Evolutionary conservation across 345 rosid genomes (phyloP), one percentile per base, ranked within the genome.

Genomic region (Salix arbutifolia): DNA sequence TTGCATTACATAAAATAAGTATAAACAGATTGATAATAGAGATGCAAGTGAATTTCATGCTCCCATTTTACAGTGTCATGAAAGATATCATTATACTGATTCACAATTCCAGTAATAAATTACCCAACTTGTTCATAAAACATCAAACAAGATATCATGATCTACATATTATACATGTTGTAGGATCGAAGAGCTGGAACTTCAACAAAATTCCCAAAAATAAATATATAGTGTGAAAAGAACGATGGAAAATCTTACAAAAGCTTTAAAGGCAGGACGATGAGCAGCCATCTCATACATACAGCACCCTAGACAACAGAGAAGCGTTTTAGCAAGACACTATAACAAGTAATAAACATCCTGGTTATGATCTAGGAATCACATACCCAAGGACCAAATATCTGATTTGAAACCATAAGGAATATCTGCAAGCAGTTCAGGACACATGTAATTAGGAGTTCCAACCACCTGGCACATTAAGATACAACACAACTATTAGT

Each of bases 371-470:
- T 58, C 44, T 19, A 40, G 64, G 46, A 72, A 69, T 16, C 30
- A 81, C 81, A 73, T 87, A 96, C 99, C 99, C 72, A 96, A 84
- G 67, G 99, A 96, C 99, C 99, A 96, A 82, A 96, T 96, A 79
- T 96, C 99, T 61, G 98, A 96, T 84, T 96, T 96, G 78, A 93
- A 96, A 78, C 99, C 99, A 82, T 96, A 96, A 65, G 99, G 98
- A 76, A 96, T 96, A 83, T 93, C 99, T 35, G 98, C 92, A 81
- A 93, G 98, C 74, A 96, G 87, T 80, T 96, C 99, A 21, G 99
- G 99, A 82, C 99, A 96, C 98, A 96, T 96, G 86, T 93, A 96
- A 83, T 96, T 96, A 71, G 98, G 99, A 82, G 99, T 96, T 84
- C 99, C 99, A 86, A 96, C 99, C 72, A 96, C 98, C 99, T 96